Evolutionary conservation across 495 filamentous ascomycete genomes (phyloP), one percentile per base, ranked within the genome.

Genomic region (Penicillium cataractarum): DNA sequence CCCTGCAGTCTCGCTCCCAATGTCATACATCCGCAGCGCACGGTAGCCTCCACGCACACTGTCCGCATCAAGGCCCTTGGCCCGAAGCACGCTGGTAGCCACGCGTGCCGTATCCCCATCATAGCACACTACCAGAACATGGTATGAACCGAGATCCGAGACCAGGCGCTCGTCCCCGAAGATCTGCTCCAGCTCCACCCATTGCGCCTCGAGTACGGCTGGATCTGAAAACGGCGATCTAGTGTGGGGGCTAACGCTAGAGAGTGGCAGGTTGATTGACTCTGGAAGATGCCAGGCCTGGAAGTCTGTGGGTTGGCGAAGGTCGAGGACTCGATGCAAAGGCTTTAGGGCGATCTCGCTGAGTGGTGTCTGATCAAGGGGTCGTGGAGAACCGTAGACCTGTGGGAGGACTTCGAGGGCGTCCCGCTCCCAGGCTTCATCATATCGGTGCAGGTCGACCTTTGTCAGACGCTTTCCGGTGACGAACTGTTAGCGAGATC

Each of bases 371-470:
- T 72, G 63, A 2, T 70, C 60, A 12, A 73, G 66, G 19, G 65
- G 44, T 37, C 65, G 72, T 32, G 71, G 67, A 7, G 65, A 62
- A 8, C 71, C 63, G 56, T 79, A 75, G 21, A 78, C 71, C 46
- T 77, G 71, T 2, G 71, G 69, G 35, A 76, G 72, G 7, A 83
- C 72, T 3, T 79, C 74, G 3, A 76, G 58, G 2, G 74, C 69
- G 44, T 76, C 74, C 13, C 78, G 71, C 67, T 80, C 82, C 83
- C 82, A 85, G 58, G 75, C 74, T 58, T 82, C 80, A 42, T 85
- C 82, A 53, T 87, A 85, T 12, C 78, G 78, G 68, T 85, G 74
- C 12, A 80, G 77, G 57, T 85, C 84, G 33, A 84, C 82, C 26
- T 78, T 75, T 3, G 74, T 70, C 42, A 86, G 70, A 8, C 73